Percentiles rank a stretch among this genome's conserved stretches.
Evolutionary conservation across 1,284 basidiomycete species (phyloP).

Genomic region (Fomitopsis schrenkii): DNA sequence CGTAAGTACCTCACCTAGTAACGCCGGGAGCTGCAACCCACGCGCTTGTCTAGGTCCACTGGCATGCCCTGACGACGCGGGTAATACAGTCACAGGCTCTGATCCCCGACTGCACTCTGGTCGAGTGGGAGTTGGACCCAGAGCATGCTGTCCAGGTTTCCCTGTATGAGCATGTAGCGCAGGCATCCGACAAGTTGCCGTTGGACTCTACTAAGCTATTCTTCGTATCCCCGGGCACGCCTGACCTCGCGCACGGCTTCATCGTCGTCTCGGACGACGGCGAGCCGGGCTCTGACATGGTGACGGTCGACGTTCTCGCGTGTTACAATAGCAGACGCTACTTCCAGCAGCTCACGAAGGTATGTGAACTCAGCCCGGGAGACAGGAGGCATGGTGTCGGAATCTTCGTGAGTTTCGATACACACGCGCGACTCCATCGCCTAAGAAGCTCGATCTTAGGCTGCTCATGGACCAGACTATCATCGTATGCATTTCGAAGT

Average conservation of each 20-base stretch:
- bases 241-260: constrained; percentile 18
- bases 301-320: constrained; percentile 18
- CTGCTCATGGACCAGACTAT: constrained; percentile 2
- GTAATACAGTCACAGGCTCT: no score
- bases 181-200: constrained; percentile 20
- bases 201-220: constrained; percentile 21
- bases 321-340: constrained; percentile 13
- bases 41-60: no score
- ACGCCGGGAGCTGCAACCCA: no score
- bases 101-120: neutral
- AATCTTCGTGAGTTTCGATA: constrained; percentile 21
- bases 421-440: neutral
- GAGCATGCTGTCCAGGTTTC: neutral
- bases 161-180: constrained; percentile 10
- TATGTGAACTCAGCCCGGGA: constrained; percentile 18
- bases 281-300: constrained; percentile 9
- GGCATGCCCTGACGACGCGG: no score
- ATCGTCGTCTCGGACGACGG: constrained; percentile 18
- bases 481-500: constrained; percentile 13
- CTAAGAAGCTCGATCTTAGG: constrained; percentile 4
- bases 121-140: constrained; percentile 2
- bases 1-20: neutral
- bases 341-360: constrained; percentile 13
- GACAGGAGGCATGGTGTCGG: constrained; percentile 20
- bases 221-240: constrained; percentile 19